Conservation (phyloP, 2,329 filamentous ascomycete genomes). For the Cladosporium sp. region DNA sequence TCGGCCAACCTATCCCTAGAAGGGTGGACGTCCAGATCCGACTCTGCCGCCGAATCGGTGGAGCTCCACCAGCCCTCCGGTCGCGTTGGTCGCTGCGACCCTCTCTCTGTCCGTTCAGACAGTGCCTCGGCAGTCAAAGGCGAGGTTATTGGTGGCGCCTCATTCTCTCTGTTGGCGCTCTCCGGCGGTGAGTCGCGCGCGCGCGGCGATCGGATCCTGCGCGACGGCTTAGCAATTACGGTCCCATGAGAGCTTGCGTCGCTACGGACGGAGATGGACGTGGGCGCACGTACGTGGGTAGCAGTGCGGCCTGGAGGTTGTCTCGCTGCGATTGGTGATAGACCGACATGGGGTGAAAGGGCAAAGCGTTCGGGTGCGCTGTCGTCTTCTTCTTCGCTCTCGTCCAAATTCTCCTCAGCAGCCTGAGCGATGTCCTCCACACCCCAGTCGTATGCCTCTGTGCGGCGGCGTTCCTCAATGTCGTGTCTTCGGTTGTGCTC, state of each 20-base stretch:
- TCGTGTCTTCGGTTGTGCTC: constrained; percentile 26
- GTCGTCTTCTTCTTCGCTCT: constrained; percentile 33
- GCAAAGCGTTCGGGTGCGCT: constrained; percentile 23
- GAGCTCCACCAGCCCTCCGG: constrained; percentile 27
- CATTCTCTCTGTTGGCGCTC: constrained; percentile 1
- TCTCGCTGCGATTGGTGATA: neutral
- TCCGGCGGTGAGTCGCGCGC: constrained; percentile 8
- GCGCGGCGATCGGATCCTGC: constrained; percentile 21
- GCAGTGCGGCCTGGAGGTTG: constrained; percentile 7
- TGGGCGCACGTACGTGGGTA: constrained; percentile 17
- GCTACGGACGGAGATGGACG: constrained; percentile 18
- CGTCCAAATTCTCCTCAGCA: constrained; percentile 33
- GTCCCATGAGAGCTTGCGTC: constrained; percentile 20
- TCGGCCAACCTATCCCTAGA: neutral
- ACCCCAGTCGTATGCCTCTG: constrained; percentile 24
- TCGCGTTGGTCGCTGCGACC: constrained; percentile 11
- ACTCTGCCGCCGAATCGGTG: constrained; percentile 17
- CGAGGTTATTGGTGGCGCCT: neutral
- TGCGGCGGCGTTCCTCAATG: constrained; percentile 25
- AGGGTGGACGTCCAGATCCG: neutral
- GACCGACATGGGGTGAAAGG: constrained; percentile 9
- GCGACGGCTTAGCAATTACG: constrained; percentile 20
- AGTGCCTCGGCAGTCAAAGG: constrained; percentile 19
- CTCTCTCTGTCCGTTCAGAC: constrained; percentile 16
- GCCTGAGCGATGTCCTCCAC: constrained; percentile 27